A percentile compares a stretch with the other conserved stretches of the same genome.
Evolutionary conservation across 2,329 filamentous ascomycete genomes (phyloP).

Genomic region (Geosmithia morbida): DNA sequence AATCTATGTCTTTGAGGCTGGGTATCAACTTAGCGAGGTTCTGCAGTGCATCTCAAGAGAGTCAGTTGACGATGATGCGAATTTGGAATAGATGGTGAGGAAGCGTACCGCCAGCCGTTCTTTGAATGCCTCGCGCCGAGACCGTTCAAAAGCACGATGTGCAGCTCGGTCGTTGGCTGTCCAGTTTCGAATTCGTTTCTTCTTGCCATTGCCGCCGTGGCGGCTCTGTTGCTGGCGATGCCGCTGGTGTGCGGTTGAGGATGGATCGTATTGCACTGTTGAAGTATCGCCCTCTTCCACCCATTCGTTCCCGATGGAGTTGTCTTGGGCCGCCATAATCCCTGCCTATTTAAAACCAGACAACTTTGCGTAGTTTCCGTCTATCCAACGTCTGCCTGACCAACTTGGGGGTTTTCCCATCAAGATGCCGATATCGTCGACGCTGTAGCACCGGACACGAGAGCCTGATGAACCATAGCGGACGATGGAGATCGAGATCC

Average conservation of each 20-base stretch:
- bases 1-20: constrained; percentile 15
- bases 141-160: constrained; percentile 23
- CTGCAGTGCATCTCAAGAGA: constrained; percentile 7
- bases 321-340: not conserved
- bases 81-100: not conserved
- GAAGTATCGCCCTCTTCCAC: not conserved
- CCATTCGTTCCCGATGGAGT: not conserved
- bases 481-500: not conserved
- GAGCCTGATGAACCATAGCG: not conserved
- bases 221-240: not conserved
- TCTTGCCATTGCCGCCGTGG: constrained; percentile 3
- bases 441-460: not conserved
- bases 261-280: not conserved
- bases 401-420: not conserved
- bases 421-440: not conserved
- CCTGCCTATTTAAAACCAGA: too few species aligned
- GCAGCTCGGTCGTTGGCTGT: constrained; percentile 23
- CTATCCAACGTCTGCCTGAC: not conserved
- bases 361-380: not conserved
- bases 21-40: constrained; percentile 19
- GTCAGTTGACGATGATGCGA: not conserved
- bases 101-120: constrained; percentile 16
- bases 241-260: not conserved
- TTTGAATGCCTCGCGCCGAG: constrained; percentile 24
- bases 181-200: constrained; percentile 22